Evolutionary conservation across 163 green algal genomes (phyloP).

Genomic region (Trebouxiophyceae sp.): DNA sequence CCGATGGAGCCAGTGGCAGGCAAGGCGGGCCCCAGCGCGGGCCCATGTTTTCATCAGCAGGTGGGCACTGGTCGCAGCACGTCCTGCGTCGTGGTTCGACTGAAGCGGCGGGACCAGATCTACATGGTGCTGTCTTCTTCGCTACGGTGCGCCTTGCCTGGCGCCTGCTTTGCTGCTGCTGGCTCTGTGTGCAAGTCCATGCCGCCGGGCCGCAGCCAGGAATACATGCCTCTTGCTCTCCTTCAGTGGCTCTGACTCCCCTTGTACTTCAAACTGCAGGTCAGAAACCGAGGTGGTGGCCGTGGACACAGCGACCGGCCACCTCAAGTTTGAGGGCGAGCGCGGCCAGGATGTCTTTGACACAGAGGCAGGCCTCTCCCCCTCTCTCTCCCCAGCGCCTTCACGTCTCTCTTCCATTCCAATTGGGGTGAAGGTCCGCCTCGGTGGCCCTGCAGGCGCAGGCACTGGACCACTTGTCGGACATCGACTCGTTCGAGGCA

Average conservation of each 20-base stretch:
- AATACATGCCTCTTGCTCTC: not conserved
- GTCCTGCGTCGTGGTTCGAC: slow-evolving; percentile 6
- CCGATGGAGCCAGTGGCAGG: too few species aligned
- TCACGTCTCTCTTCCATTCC: too few species aligned
- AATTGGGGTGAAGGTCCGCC: not conserved
- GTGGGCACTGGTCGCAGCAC: too few species aligned
- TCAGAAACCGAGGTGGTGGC: slow-evolving; percentile 19
- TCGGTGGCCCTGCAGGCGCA: slow-evolving; percentile 1
- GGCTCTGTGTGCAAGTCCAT: not conserved
- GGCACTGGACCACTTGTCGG: slow-evolving; percentile 5
- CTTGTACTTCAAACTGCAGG: slow-evolving; percentile 8
- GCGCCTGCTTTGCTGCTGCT: too few species aligned
- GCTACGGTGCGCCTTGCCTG: slow-evolving; percentile 19
- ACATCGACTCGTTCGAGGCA: slow-evolving; percentile 5
- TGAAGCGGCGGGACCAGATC: slow-evolving; percentile 2
- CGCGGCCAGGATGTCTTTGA: slow-evolving; percentile 11
- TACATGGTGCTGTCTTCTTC: slow-evolving; percentile 12
- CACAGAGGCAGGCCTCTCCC: too few species aligned
- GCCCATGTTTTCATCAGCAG: too few species aligned
- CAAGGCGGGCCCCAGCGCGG: too few species aligned
- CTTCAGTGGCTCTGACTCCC: slow-evolving; percentile 2
- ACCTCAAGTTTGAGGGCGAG: slow-evolving; percentile 2
- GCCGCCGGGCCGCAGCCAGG: too few species aligned
- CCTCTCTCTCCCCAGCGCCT: too few species aligned
- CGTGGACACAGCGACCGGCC: slow-evolving; percentile 6